Evolutionary conservation across 305 asterid species (phyloP).

Genomic region (Solanum aculeatissimum): DNA sequence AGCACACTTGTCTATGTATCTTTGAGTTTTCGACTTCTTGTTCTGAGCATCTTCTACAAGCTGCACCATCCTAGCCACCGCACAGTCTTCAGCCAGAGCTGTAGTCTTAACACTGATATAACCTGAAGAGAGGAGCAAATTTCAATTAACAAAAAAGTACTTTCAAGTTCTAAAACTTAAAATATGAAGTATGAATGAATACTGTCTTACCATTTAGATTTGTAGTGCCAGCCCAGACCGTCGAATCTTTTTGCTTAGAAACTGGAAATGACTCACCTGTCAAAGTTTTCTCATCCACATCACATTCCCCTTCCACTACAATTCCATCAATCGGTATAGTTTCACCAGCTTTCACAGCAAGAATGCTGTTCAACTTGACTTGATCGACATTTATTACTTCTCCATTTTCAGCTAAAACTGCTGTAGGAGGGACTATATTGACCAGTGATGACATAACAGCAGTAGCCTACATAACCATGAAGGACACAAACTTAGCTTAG

Average conservation of each 20-base stretch:
- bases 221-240: constrained; percentile 80
- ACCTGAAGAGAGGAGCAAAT: constrained; percentile 23
- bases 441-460: constrained; percentile 74
- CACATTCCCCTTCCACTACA: constrained; percentile 68
- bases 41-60: constrained; percentile 87
- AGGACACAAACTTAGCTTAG: background rate
- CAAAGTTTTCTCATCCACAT: constrained; percentile 66
- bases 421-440: constrained; percentile 68
- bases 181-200: background rate
- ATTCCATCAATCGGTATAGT: constrained; percentile 71
- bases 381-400: constrained; percentile 59
- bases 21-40: constrained; percentile 54
- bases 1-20: constrained; percentile 72
- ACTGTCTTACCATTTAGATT: constrained; percentile 54
- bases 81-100: constrained; percentile 60
- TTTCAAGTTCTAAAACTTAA: background rate
- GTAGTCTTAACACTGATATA: constrained; percentile 54
- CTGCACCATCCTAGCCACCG: constrained; percentile 73
- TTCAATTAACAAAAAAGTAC: background rate
- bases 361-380: constrained; percentile 44
- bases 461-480: constrained; percentile 39
- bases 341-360: constrained; percentile 80
- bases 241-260: constrained; percentile 50
- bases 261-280: constrained; percentile 93
- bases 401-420: constrained; percentile 64